Evolutionary conservation across 2,329 filamentous ascomycete species (phyloP).

Genomic region (Calonectria henricotiae): DNA sequence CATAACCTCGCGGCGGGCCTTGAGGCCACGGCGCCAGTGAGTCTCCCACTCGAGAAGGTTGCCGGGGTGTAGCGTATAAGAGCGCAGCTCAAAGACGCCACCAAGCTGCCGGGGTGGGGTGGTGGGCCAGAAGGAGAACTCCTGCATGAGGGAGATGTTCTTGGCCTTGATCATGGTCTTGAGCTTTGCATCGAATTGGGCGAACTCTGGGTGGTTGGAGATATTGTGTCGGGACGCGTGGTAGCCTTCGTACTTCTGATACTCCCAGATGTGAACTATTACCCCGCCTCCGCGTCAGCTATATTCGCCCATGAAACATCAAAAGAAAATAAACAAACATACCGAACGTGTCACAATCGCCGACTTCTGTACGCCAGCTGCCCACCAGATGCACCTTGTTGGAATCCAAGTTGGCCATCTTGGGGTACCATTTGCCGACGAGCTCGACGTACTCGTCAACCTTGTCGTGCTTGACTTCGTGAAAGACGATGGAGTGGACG

Average conservation of each 20-base stretch:
- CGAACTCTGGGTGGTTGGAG: conserved; percentile 85
- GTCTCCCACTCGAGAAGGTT: conserved; percentile 99
- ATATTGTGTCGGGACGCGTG: conserved; percentile 93
- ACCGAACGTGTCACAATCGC: conserved; percentile 98
- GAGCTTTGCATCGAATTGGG: conserved; percentile 87
- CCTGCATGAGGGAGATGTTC: conserved; percentile 95
- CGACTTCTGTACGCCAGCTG: conserved; percentile 98
- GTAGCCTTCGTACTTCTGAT: conserved; percentile 96
- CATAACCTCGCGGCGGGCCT: conserved; percentile 96
- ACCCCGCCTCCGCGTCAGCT: conserved; percentile 37
- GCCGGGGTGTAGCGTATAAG: conserved; percentile 95
- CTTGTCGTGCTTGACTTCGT: conserved; percentile 95
- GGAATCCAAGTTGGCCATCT: conserved; percentile 85
- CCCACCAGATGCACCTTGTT: conserved; percentile 97
- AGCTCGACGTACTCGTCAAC: conserved; percentile 95
- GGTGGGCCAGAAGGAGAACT: conserved; percentile 99
- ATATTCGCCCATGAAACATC: conserved; percentile 6
- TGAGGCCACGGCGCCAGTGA: conserved; percentile 94
- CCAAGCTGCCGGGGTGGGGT: conserved; percentile 91
- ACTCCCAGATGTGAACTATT: conserved; percentile 99
- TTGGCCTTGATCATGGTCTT: conserved; percentile 89
- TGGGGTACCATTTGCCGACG: conserved; percentile 93
- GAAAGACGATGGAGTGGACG: conserved; percentile 97
- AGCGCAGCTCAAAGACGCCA: conserved; percentile 94
- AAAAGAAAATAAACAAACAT: conserved; percentile 56